phyloP scores from a whole-genome alignment of 176 grass and related monocot species.

The Oryza meridionalis region DNA sequence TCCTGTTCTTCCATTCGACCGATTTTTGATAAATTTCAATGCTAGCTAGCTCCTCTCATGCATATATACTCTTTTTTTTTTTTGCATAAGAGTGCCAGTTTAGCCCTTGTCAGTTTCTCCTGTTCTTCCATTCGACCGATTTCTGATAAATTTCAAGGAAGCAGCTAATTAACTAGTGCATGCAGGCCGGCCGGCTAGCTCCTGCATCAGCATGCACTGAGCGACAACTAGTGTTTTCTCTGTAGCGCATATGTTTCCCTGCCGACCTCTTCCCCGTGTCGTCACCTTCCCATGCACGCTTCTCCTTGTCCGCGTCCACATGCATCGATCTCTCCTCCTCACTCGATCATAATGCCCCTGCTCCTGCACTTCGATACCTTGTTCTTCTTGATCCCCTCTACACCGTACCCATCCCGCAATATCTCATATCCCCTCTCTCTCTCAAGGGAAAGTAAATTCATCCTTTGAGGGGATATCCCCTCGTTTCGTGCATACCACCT shows the following conservation, averaged over 20 bases:
- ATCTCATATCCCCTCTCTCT: no score
- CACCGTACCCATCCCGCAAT: no score
- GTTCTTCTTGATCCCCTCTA: not conserved
- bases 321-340: not conserved
- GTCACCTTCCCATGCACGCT: slow-evolving; percentile 41
- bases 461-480: no score
- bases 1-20: not conserved
- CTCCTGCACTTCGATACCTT: not conserved
- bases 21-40: no score
- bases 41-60: not conserved
- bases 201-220: slow-evolving; percentile 12
- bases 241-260: slow-evolving; percentile 40
- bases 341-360: slow-evolving; percentile 16
- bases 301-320: slow-evolving; percentile 44
- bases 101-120: not conserved
- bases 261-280: slow-evolving; percentile 52
- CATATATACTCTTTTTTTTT: no score
- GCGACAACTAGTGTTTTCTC: slow-evolving; percentile 47
- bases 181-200: not conserved
- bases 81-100: not conserved
- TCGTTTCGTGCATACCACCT: no score
- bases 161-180: no score
- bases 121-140: not conserved
- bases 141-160: slow-evolving; percentile 25
- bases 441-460: no score